Conservation (phyloP, 331 rosid genomes). For the Quercus lobata region DNA sequence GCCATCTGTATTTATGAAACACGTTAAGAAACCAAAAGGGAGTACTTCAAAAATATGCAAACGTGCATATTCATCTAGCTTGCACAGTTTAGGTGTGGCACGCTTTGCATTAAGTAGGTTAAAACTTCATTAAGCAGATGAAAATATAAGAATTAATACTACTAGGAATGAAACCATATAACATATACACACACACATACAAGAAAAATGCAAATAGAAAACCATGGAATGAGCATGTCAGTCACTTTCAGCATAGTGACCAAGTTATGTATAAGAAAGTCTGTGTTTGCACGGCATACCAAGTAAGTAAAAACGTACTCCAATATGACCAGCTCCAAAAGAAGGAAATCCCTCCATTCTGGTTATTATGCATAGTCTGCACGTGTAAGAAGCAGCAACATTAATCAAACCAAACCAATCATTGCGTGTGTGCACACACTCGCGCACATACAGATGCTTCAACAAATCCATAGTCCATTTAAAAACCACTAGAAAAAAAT, state of each 20-base stretch:
- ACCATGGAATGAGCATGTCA: neutral
- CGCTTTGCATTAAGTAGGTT: neutral
- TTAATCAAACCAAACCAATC: neutral
- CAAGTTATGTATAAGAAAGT: neutral
- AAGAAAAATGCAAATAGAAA: neutral
- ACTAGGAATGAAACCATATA: neutral
- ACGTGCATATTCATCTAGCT: neutral
- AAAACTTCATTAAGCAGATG: neutral
- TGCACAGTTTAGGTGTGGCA: too few species aligned
- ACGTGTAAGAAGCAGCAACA: constrained; percentile 5
- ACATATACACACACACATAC: neutral
- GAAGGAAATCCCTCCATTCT: constrained; percentile 80
- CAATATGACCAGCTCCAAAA: constrained; percentile 98
- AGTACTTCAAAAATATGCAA: neutral
- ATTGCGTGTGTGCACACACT: neutral
- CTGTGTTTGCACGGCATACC: constrained; percentile 38
- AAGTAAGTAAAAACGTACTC: constrained; percentile 90
- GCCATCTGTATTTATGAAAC: neutral
- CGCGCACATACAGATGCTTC: too few species aligned
- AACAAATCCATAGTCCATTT: neutral
- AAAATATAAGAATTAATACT: neutral
- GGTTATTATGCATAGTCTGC: constrained; percentile 57
- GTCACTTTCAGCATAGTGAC: neutral
- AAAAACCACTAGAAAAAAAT: neutral
- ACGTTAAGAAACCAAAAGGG: neutral